Evolutionary conservation across 495 filamentous ascomycete genomes (phyloP).

Genomic region (Parachaetomium inaequale): DNA sequence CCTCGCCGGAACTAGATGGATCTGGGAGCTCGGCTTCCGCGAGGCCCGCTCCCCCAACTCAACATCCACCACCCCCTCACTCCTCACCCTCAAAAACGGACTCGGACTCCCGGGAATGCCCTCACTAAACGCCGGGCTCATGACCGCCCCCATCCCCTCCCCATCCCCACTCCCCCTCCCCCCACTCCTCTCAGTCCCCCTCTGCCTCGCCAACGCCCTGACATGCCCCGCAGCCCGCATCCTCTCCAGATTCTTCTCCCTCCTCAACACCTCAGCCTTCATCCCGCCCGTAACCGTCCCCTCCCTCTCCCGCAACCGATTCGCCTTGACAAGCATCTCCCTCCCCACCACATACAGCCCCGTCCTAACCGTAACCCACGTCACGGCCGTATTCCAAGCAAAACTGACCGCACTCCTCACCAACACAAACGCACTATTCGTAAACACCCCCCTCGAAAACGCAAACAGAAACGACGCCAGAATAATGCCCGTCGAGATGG

Average conservation of each 20-base stretch:
- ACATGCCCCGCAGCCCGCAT: constrained; percentile 23
- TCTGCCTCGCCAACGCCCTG: constrained; percentile 11
- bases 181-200: background rate
- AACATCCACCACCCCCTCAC: constrained; percentile 13
- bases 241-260: constrained; percentile 24
- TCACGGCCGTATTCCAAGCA: constrained; percentile 19
- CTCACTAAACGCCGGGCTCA: constrained; percentile 13
- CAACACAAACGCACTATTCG: constrained; percentile 18
- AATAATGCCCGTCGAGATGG: constrained; percentile 34
- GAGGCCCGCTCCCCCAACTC: constrained; percentile 20
- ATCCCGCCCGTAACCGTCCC: constrained; percentile 21
- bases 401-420: constrained; percentile 18
- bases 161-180: background rate
- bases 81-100: constrained; percentile 10
- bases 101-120: constrained; percentile 11
- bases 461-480: constrained; percentile 33
- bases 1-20: constrained; percentile 14
- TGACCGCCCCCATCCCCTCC: background rate
- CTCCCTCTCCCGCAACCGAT: constrained; percentile 18
- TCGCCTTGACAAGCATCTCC: constrained; percentile 14
- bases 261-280: constrained; percentile 29
- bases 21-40: constrained; percentile 14
- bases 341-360: constrained; percentile 23
- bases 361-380: constrained; percentile 22
- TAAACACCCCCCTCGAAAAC: constrained; percentile 26